phyloP scores from a whole-genome alignment of 2,329 filamentous ascomycete genomes.

The Westerdykella sp. region DNA sequence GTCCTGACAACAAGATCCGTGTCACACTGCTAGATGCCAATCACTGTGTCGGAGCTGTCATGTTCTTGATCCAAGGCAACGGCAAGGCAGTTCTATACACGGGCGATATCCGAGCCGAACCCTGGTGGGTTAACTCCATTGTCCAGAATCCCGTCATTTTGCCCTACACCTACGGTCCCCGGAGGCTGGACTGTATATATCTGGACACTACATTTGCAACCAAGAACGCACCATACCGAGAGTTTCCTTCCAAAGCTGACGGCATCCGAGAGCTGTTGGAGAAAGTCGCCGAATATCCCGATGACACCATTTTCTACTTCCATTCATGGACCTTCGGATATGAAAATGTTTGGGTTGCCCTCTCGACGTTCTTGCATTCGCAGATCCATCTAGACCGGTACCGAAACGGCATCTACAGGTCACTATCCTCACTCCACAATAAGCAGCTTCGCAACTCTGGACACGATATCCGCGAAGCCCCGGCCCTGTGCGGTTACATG shows the following conservation, averaged over 20 bases:
- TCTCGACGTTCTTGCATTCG: constrained; percentile 64
- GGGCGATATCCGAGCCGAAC: constrained; percentile 78
- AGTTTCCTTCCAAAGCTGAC: constrained; percentile 62
- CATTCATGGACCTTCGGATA: constrained; percentile 91
- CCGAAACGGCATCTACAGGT: constrained; percentile 64
- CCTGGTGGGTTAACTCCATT: constrained; percentile 76
- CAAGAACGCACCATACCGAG: constrained; percentile 43
- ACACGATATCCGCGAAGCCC: constrained; percentile 49
- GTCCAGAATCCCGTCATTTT: constrained; percentile 65
- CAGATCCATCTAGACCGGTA: constrained; percentile 80
- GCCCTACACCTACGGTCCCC: constrained; percentile 54
- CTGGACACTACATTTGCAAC: constrained; percentile 77
- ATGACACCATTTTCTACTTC: constrained; percentile 74
- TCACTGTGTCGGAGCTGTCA: constrained; percentile 82
- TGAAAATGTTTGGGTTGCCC: constrained; percentile 82
- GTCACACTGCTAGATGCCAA: constrained; percentile 89
- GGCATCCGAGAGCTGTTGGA: constrained; percentile 67
- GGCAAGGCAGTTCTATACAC: constrained; percentile 76
- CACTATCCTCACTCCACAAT: constrained; percentile 41
- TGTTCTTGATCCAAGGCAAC: constrained; percentile 80
- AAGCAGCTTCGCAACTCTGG: constrained; percentile 27
- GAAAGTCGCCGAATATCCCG: constrained; percentile 62
- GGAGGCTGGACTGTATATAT: constrained; percentile 70
- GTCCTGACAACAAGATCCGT: constrained; percentile 60
- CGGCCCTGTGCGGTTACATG: constrained; percentile 64